Evolutionary conservation across 257 asterid genomes (phyloP), one percentile per base, ranked within the genome.

Genomic region (Verbascum thapsus): DNA sequence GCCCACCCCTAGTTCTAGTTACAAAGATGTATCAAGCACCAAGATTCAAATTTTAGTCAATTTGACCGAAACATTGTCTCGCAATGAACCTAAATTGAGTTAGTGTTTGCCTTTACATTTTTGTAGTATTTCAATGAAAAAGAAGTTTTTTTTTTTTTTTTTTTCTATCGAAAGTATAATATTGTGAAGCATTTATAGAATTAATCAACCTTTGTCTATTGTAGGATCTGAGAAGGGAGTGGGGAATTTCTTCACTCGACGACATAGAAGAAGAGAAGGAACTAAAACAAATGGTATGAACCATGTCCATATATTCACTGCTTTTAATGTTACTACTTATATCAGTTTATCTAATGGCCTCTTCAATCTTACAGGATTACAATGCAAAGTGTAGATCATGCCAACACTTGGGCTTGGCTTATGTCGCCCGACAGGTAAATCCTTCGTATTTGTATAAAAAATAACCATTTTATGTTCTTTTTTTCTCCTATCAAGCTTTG

Each of bases 341-440:
- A 15, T 4, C 10, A 7, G 10, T 20, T 70, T 18, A 32, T 13
- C 54, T 13, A 2, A n/a, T 64, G 42, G 23, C 63, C 19, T 43
- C 22, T 60, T 54, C 53, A 53, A 11, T 68, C 53, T 7, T 47
- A 67, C 73, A 92, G 97, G 97, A 89, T 68, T 80, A 87, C 76
- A 89, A 92, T 48, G 94, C 97, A 67, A 87, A 92, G 80, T 92
- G 97, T 80, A 89, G 59, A 83, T 81, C 76, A 34, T 92, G 99
- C 79, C 90, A 81, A 20, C 94, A 85, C 78, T 35, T 89, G 79
- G 96, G 99, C 61, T 23, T 89, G 83, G 79, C 94, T 58, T 89
- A 89, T 15, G 84, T 87, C 54, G 90, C 96, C 12, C 79, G 95
- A 84, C 97, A 92, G 94, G 98, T 86, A 69, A 41, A 41, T 10